Evolutionary conservation across 257 asterid species (phyloP), one percentile per base, ranked within the genome.

Genomic region (Petunia axillaris): DNA sequence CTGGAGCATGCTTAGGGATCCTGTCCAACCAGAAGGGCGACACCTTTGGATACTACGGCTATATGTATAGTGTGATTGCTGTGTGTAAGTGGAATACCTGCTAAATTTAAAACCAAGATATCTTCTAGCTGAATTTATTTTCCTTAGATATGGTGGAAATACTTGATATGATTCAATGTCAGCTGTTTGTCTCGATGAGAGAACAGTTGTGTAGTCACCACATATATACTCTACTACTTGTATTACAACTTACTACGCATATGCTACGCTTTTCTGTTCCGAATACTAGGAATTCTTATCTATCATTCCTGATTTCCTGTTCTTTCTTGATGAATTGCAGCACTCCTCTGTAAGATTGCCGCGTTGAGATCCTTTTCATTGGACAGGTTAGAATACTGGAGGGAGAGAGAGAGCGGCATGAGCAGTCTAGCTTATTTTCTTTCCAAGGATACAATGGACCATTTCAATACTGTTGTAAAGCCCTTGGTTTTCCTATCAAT

Each of bases 1-100:
- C 98, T 74, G 99, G 98, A 88, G 98, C 97, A 48, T 91, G 98
- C 92, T 81, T 96, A 84, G 98, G 99, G 87, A 89, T 90, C 82
- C 98, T 96, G 83, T 88, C 97, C 36, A 91, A 90, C 87, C 90
- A 86, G 73, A 89, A 89, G 88, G 99, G 96, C 0, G 99, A 96
- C 86, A 92, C 98, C 25, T 96, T 96, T 80, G 96, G 97, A 79
- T 91, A 89, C 82, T 89, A 76, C 3, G 98, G 97, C 75, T 94
- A 94, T 81, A 91, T 93, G 97, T 96, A 94, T 77, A 83, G 98
- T 11, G 89, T 96, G 65, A 96, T 96, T 86, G 97, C 98, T 83
- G 89, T 96, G 37, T 96, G 98, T 96, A 86, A 96, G 99, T 91
- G 78, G 71, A 67, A 64, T 52, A 79, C 58, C 70, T 64, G 11